Evolutionary conservation across 1,139 yeast species (phyloP), one percentile per base, ranked within the genome.

Genomic region (Entelexis sorbosivorans): DNA sequence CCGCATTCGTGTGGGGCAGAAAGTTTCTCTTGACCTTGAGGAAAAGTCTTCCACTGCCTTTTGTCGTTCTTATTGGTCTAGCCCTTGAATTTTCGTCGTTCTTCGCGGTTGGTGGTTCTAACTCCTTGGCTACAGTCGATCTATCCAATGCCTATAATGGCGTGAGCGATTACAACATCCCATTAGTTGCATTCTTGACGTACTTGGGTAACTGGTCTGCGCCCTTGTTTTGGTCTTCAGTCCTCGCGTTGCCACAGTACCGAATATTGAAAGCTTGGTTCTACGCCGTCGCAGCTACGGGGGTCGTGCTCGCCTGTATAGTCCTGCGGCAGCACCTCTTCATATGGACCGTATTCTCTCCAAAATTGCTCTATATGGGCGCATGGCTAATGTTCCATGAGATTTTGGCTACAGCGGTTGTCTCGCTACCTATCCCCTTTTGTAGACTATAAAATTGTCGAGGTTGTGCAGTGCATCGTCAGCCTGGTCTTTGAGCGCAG

Each of bases 271-370:
- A 70, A 63, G 61, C 67, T 44, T 63, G 75, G 9, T 84, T 82
- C 63, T 84, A 84, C 63, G 69, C 82, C 2, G 60, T 81, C 1
- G 85, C 86, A 1, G 62, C 77, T 3, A 72, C 75, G 39, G 75
- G 68, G 3, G 61, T 89, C 49, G 64, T 84, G 47, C 69, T 73
- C 0, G 82, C 96, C 8, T 91, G 98, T 63, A 74, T 76, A 51
- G 72, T 77, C 28, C 72, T 89, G 57, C 74, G 95, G 59, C 85
- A 81, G 62, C 98, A 91, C 64, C 72, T 91, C 53, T 91, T 91
- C 64, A 83, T 93, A 16, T 93, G 98, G 97, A 87, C 97, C 1
- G 98, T 93, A 5, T 91, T 91, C 68, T 85, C 95, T 48, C 99
- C 98, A 0, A 91, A 88, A 61, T 67, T 91, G 17, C 74, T 94